Conservation (phyloP, 768 basidiomycete genomes). For the Hemileccinum impolitum region DNA sequence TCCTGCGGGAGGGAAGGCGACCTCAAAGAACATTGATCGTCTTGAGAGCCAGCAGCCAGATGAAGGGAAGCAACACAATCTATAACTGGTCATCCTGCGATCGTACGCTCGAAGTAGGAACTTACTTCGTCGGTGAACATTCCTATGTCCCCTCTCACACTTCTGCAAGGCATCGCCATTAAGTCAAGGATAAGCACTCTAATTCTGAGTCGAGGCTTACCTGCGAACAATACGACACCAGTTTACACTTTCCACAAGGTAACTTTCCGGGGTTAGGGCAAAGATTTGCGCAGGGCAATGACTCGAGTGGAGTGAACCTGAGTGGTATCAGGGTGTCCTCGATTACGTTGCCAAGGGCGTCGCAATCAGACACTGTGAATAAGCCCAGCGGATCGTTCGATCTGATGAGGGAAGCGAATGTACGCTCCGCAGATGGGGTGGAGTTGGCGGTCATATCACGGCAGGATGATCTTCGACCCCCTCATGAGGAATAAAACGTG, state of each 20-base stretch:
- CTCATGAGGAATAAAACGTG: conserved; percentile 11
- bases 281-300: conserved; percentile 32
- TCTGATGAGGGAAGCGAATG: conserved; percentile 14
- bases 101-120: not conserved
- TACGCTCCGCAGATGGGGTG: not conserved
- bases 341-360: conserved; percentile 12
- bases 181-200: not conserved
- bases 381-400: conserved; percentile 17
- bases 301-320: conserved; percentile 21
- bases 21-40: not conserved
- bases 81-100: not conserved
- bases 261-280: conserved; percentile 29
- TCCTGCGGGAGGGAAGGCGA: not conserved
- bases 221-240: conserved; percentile 45
- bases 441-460: conserved; percentile 8
- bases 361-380: conserved; percentile 17
- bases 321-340: conserved; percentile 14
- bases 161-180: conserved; percentile 22
- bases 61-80: conserved; percentile 14
- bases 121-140: conserved; percentile 34
- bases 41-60: conserved; percentile 1
- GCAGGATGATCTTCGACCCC: not conserved
- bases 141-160: conserved; percentile 38
- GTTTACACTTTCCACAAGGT: conserved; percentile 28
- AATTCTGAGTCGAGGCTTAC: conserved; percentile 3